phyloP scores from a whole-genome alignment of 202 grass and related monocot species.

The Cymbopogon flexuosus region DNA sequence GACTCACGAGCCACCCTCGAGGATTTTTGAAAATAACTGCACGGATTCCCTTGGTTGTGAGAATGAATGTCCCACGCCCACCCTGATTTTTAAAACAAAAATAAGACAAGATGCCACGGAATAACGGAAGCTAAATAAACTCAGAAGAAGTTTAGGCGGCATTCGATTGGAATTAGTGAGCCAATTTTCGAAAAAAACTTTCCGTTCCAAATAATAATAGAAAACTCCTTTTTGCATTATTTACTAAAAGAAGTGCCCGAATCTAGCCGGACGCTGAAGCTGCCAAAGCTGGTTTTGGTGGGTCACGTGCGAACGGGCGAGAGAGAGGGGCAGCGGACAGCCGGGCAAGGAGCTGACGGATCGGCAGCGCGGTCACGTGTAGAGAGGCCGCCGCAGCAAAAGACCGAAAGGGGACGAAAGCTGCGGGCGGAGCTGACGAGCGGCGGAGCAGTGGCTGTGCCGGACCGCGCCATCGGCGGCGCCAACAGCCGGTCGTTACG shows the following conservation, averaged over 20 bases:
- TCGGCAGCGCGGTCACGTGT: not conserved
- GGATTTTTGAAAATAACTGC: slow-evolving; percentile 2
- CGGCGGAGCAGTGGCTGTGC: not conserved
- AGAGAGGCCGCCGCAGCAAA: too few species aligned
- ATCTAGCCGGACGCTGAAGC: not conserved
- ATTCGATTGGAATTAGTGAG: not conserved
- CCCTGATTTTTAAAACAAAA: not conserved
- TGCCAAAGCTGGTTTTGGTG: not conserved
- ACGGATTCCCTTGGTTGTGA: not conserved
- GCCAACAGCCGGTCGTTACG: not conserved
- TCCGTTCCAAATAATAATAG: not conserved
- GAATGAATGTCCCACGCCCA: slow-evolving; percentile 12
- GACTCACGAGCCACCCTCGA: slow-evolving; percentile 21
- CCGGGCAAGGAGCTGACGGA: not conserved
- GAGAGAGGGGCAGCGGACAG: not conserved
- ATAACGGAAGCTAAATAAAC: not conserved
- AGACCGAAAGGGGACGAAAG: not conserved
- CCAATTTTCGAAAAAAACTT: not conserved
- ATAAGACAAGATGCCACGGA: not conserved
- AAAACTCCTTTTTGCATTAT: not conserved
- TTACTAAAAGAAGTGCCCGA: too few species aligned
- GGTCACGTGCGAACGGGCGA: slow-evolving; percentile 18
- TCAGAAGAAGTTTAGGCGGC: not conserved
- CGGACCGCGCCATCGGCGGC: not conserved
- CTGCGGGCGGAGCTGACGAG: not conserved